Evolutionary conservation across 208 protist genomes (phyloP).

Genomic region (Borovskyia barvae): DNA sequence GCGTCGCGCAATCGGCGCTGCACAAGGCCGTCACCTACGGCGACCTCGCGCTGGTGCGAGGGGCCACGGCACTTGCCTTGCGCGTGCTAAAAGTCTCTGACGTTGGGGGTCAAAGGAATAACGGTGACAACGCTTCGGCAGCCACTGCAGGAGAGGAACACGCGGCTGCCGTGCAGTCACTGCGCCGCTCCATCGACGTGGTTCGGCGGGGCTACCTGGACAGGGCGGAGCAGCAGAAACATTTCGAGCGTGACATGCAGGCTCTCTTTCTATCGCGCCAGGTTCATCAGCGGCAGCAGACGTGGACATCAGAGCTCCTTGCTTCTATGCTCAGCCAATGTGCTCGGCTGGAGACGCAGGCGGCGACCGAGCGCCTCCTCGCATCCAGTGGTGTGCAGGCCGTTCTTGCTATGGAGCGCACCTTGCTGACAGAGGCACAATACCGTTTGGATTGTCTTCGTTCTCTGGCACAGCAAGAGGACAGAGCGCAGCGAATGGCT

Average conservation of each 20-base stretch:
- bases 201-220: not conserved
- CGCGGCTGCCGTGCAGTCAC: not conserved
- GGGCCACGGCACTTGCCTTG: constrained; percentile 12
- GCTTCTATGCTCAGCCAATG: constrained; percentile 3
- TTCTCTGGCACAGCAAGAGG: not conserved
- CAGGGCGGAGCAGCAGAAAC: constrained; percentile 22
- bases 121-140: not conserved
- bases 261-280: constrained; percentile 2
- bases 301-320: constrained; percentile 4
- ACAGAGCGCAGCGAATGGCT: constrained; percentile 2
- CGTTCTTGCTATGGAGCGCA: constrained; percentile 15
- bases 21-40: constrained; percentile 3
- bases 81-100: constrained; percentile 16
- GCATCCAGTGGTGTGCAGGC: not conserved
- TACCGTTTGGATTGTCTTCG: constrained; percentile 5
- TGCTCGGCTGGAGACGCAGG: constrained; percentile 5
- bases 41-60: constrained; percentile 11
- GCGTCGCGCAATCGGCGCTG: constrained; percentile 7
- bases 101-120: not conserved
- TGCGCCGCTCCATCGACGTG: constrained; percentile 16
- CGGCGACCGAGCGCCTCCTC: not conserved
- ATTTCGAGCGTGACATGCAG: constrained; percentile 20
- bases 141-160: not conserved
- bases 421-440: constrained; percentile 12
- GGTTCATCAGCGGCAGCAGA: constrained; percentile 13